These are phyloP conservation scores for Colletotrichum gigasporum DNA, from an alignment of 2,329 filamentous ascomycete species.

Conservation along the genomic window DNA sequence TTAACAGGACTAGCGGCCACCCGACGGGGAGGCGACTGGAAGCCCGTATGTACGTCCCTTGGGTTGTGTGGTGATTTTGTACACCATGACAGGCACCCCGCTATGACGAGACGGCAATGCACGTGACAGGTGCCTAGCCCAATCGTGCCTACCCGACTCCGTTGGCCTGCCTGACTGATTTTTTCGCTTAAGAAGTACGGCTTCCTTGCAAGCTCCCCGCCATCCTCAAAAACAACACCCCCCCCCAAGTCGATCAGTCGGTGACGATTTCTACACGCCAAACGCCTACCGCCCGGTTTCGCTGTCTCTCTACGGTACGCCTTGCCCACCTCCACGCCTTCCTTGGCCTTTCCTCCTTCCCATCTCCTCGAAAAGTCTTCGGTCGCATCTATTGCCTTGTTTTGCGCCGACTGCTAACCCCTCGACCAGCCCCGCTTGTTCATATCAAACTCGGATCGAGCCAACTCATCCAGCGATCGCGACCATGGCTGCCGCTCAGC, in stretches of 20 bases:
- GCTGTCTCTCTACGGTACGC: conserved; percentile 11
- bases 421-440: conserved; percentile 53
- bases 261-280: conserved; percentile 46
- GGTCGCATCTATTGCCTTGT: not conserved
- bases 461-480: conserved; percentile 36
- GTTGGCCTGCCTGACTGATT: conserved; percentile 46
- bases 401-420: conserved; percentile 29
- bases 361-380: conserved; percentile 21
- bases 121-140: conserved; percentile 29
- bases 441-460: conserved; percentile 48
- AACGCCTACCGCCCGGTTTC: conserved; percentile 21
- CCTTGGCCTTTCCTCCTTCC: conserved; percentile 27
- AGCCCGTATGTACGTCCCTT: too few species aligned
- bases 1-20: too few species aligned
- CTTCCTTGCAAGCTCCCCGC: conserved; percentile 51
- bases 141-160: conserved; percentile 31
- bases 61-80: not conserved
- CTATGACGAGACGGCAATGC: conserved; percentile 29
- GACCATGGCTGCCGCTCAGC: conserved; percentile 73
- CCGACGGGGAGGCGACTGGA: too few species aligned
- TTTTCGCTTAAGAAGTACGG: conserved; percentile 49
- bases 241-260: conserved; percentile 47
- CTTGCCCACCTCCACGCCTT: not conserved
- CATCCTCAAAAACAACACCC: conserved; percentile 49
- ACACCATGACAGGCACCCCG: conserved; percentile 9